Evolutionary conservation across 306 rosid species (phyloP), one percentile per base, ranked within the genome.

Genomic region (Spatholobus suberectus): DNA sequence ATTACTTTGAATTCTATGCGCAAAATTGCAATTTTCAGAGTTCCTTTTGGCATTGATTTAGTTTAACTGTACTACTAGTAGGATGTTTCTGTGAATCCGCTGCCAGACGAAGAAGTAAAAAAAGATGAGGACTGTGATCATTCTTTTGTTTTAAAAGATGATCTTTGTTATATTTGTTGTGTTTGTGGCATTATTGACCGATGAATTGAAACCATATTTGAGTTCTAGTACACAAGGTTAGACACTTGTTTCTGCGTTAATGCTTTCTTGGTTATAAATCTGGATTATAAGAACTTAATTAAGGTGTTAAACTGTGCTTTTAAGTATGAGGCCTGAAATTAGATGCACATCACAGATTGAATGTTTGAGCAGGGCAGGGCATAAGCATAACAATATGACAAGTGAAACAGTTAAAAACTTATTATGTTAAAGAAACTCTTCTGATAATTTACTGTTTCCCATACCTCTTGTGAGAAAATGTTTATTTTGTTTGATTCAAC

Each of bases 131-230:
- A 86, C 82, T 96, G 99, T 51, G 97, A 96, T 72, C 99, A 96
- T 86, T 90, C 95, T 84, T 96, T 85, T 75, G 84, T 96, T 85
- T 87, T 96, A 61, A 96, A 92, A 86, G 99, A 96, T 69, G 98
- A 96, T 80, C 67, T 94, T 82, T 98, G 99, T 62, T 89, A 90
- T 78, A 98, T 94, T 82, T 96, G 98, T 49, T 97, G 97, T 0
- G 85, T 94, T 70, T 96, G 99, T 79, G 98, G 99, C 71, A 82
- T 92, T 69, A 89, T 96, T 52, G 94, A 83, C 80, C 87, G 77
- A 82, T 85, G 87, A 55, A 96, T 96, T 49, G 99, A 96, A 76
- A 90, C 90, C 34, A 91, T 96, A 62, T 92, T 92, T 79, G 99
- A 96, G 93, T 96, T 90, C 75, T 96, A 91, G 83, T 96, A 90